Base-by-base conservation (phyloP, 371 early-diverging fungal genomes). In the Mucor saturninus region DNA sequence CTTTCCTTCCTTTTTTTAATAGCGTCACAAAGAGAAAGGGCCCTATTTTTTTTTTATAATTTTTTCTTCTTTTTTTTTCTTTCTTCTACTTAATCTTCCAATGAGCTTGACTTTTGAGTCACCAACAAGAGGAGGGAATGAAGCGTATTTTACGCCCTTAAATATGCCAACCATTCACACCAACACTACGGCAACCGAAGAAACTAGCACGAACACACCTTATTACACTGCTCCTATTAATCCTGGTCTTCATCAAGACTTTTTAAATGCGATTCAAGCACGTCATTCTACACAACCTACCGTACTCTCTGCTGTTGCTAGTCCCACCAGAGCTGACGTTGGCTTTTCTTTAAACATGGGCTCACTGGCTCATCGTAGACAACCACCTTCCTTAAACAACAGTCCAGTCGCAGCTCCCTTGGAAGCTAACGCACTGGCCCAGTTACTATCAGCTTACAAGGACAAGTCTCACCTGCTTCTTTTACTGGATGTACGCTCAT, bases 401-500 rank as follows among this genome's bases (percentile, higher is more conserved):
- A 26, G 21, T 31, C 11, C 4, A 21, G 30, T 13, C 13, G 14
- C 29, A 40, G 30, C 30, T 21, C 28, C 66, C 40, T 49, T 69
- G 43, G 62, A 64, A 10, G 32, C 59, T 13, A 28, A 11, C 11
- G 46, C 42, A 29, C 15, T 69, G 28, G 53, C 62, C 40, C 40
- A 51, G 2, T 21, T 70, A 6, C n/a, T 64, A 10, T 49, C 37
- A 0, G 37, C 56, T 26, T 42, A 56, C 30, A 56, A 54, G 13
- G 30, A 53, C n/a, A 53, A 45, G 1, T 10, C 57, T 13, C 7
- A 48, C 50, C 28, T 46, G 21, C 35, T 83, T 6, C 59, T 86
- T 9, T 59, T 86, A 4, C 59, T 87, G 49, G 89, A 86, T 58
- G 77, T 86, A 56, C 84, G 88, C 14, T 76, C 89, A 0, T 73